A percentile compares a stretch with the other conserved stretches of the same genome.
Conservation (phyloP, 2,329 filamentous ascomycete species). For the Cercospora sp. region DNA sequence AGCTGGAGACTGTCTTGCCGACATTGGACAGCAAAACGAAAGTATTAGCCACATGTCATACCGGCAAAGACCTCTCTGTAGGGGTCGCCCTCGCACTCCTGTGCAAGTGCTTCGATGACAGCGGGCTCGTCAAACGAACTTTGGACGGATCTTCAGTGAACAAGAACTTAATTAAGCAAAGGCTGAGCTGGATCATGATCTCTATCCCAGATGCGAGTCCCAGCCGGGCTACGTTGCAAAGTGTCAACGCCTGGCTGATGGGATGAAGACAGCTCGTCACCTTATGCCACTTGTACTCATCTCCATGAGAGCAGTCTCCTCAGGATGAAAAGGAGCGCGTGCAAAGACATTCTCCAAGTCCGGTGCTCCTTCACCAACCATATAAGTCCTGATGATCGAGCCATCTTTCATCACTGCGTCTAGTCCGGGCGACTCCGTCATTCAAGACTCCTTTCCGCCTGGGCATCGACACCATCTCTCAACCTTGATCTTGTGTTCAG, state of each 20-base stretch:
- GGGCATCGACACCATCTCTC: neutral
- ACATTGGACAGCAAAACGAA: conserved; percentile 16
- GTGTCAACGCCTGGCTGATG: conserved; percentile 89
- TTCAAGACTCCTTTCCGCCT: neutral
- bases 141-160: conserved; percentile 43
- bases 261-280: conserved; percentile 25
- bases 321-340: neutral
- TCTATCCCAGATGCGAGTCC: conserved; percentile 79
- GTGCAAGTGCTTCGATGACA: conserved; percentile 69
- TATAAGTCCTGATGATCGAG: neutral
- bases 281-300: neutral
- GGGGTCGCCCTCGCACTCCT: conserved; percentile 74
- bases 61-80: conserved; percentile 76
- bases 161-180: conserved; percentile 74
- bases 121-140: conserved; percentile 48
- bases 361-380: neutral
- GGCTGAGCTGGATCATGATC: conserved; percentile 79
- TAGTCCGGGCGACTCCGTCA: neutral
- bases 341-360: neutral
- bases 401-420: neutral
- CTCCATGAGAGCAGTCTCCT: neutral
- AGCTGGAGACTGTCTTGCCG: conserved; percentile 44
- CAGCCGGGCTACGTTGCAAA: conserved; percentile 80
- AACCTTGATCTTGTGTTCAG: neutral
- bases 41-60: conserved; percentile 67